Evolutionary conservation across 257 asterid species (phyloP).

Genomic region (Agastache rugosa): DNA sequence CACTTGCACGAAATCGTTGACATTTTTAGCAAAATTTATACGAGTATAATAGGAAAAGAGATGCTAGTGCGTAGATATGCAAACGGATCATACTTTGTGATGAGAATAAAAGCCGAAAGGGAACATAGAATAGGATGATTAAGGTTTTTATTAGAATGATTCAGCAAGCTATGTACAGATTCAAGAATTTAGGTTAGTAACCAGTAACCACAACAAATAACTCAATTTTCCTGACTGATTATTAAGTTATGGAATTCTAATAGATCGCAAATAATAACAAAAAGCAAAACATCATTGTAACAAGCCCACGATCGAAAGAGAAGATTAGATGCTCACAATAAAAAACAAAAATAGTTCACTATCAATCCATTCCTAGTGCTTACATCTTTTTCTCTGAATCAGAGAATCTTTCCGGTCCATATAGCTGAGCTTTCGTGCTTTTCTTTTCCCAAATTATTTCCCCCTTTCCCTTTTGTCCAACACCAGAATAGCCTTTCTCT

Average conservation of each 20-base stretch:
- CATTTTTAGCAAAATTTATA: not conserved
- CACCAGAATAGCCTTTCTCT: constrained; percentile 22
- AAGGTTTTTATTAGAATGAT: not conserved
- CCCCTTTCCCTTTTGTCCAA: constrained; percentile 26
- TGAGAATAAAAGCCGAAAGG: not conserved
- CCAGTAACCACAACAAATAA: not conserved
- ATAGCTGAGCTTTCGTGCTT: constrained; percentile 8
- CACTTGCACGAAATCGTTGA: not conserved
- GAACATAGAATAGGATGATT: not conserved
- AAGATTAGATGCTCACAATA: constrained; percentile 31
- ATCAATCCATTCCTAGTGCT: constrained; percentile 35
- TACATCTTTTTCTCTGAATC: constrained; percentile 25
- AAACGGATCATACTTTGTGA: not conserved
- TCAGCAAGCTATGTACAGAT: not conserved
- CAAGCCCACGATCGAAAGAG: constrained; percentile 28
- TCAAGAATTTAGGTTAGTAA: not conserved
- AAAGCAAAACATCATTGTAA: constrained; percentile 12
- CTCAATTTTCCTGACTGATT: not conserved
- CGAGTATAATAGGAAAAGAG: not conserved
- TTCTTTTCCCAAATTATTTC: constrained; percentile 19
- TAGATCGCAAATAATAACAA: not conserved
- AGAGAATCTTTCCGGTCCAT: constrained; percentile 31
- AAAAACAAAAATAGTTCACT: not conserved
- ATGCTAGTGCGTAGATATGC: not conserved
- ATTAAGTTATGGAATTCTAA: constrained; percentile 8